Base-by-base conservation (phyloP, 2,329 filamentous ascomycete species). In the Arthrinium phaeospermum region DNA sequence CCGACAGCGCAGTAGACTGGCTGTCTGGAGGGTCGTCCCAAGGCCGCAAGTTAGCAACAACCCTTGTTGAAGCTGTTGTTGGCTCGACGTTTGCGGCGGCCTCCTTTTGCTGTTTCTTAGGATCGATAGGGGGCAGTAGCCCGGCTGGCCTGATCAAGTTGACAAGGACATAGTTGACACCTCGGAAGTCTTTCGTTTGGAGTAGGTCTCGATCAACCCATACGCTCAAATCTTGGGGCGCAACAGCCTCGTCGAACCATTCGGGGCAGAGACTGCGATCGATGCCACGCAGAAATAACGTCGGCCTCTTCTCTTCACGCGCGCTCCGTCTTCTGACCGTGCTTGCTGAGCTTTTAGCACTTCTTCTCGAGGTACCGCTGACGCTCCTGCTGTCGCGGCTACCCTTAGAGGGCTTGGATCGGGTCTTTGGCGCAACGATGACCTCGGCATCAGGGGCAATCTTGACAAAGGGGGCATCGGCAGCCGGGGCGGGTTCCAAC, bases 401-500 rank as follows among this genome's bases (percentile, higher is more conserved):
- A 73, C 84, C 88, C 71, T 91, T 89, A 4, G 90, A 86, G 46
- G 88, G 84, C 80, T 94, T 95, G 57, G 93, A 88, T 71, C 96
- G 90, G 37, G 92, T 93, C 84, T 99, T 99, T 0, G 96, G 96
- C 4, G 96, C 96, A 73, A 99, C 96, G 75, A 98, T 97, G 69
- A 99, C 95, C 83, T 99, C 96, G 30, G 96, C 96, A 80, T 98
- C 95, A 0, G 95, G 93, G 0, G 94, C 93, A 69, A 99, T 94
- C 82, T 98, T 98, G 37, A 94, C 94, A 80, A 99, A 99, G 0
- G 94, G 88, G 1, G 90, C 88, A 68, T 91, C 89, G 2, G 90
- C 85, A 1, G 93, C 82, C 4, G 91, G 91, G 0, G 91, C 86
- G 0, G 96, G 96, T 1, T 92, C 91, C n/a, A 99, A 86, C 1